phyloP scores from a whole-genome alignment of 2,329 filamentous ascomycete genomes.

The Byssoonygena ceratinophila region DNA sequence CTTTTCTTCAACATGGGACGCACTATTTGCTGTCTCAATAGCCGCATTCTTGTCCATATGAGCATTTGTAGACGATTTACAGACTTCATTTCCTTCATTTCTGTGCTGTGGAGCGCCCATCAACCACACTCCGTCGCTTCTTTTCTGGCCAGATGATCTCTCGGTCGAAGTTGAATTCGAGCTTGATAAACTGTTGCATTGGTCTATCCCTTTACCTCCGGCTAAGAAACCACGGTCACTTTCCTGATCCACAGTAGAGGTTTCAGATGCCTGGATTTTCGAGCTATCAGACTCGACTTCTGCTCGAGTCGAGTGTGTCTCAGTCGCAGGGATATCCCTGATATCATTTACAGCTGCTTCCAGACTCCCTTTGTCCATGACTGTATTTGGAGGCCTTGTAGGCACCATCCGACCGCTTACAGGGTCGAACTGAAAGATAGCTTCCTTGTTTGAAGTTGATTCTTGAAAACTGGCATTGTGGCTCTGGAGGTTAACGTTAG shows the following conservation, averaged over 20 bases:
- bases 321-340: background rate
- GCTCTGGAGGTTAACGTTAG: background rate
- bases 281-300: background rate
- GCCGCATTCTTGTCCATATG: background rate
- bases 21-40: background rate
- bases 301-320: background rate
- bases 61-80: background rate
- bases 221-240: background rate
- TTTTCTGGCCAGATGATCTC: background rate
- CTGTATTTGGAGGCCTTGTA: constrained; percentile 4
- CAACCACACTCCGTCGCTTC: background rate
- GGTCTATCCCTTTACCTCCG: background rate
- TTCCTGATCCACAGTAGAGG: background rate
- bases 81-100: background rate
- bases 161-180: background rate
- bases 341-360: background rate
- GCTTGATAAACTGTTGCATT: background rate
- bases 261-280: background rate
- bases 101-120: background rate
- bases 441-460: constrained; percentile 1
- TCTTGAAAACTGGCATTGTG: background rate
- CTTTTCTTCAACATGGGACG: background rate
- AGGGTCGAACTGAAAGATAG: constrained; percentile 32
- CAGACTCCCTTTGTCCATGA: background rate
- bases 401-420: constrained; percentile 35